Percentiles rank a stretch among this genome's conserved stretches.
Evolutionary conservation across 371 early-diverging fungal genomes (phyloP).

Genomic region (Zopfochytrium polystomum): DNA sequence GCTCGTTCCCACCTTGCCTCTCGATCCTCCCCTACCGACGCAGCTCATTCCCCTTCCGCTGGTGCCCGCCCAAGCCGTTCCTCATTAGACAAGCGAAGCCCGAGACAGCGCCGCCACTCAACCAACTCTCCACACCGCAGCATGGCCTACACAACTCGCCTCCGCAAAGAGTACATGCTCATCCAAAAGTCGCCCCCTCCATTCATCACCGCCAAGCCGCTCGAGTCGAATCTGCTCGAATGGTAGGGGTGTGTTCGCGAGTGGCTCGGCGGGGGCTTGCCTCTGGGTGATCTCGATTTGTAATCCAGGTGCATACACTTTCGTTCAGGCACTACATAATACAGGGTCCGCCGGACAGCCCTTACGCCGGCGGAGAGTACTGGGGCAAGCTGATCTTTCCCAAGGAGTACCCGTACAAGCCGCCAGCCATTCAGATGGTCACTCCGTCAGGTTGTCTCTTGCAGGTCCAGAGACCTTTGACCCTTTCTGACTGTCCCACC

Average conservation of each 20-base stretch:
- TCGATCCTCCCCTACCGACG: too few relatives aligned
- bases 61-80: too few relatives aligned
- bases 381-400: constrained; percentile 91
- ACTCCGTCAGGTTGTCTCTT: constrained; percentile 70
- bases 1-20: too few relatives aligned
- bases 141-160: constrained; percentile 76
- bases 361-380: constrained; percentile 55
- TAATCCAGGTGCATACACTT: neutral
- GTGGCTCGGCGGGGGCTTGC: too few relatives aligned
- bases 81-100: too few relatives aligned
- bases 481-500: neutral
- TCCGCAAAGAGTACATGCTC: constrained; percentile 86
- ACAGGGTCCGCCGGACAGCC: constrained; percentile 87
- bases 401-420: constrained; percentile 92
- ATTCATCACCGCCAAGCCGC: constrained; percentile 79
- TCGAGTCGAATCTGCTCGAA: constrained; percentile 90
- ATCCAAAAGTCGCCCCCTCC: constrained; percentile 60
- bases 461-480: neutral
- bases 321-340: constrained; percentile 84
- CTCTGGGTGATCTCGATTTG: too few relatives aligned
- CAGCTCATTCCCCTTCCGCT: too few relatives aligned
- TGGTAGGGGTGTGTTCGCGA: constrained; percentile 61
- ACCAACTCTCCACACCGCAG: too few relatives aligned
- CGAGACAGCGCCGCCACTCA: too few relatives aligned
- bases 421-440: constrained; percentile 90